Evolutionary conservation across 2,329 filamentous ascomycete species (phyloP).

Genomic region (Seiridium cupressi): DNA sequence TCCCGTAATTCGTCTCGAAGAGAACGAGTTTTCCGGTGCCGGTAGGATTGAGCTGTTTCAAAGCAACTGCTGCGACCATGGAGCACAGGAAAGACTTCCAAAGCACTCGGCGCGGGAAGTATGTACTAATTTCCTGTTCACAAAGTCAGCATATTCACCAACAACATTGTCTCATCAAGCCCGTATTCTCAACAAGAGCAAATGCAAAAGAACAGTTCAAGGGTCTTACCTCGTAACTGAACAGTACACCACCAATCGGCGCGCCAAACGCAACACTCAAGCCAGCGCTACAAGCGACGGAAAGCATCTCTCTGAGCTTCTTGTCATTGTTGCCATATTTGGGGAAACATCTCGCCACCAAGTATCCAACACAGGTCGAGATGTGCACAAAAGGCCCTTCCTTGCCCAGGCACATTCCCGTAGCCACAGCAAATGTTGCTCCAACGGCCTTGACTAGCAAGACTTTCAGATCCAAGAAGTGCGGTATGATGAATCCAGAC

Average conservation of each 20-base stretch:
- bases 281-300: slow-evolving; percentile 55
- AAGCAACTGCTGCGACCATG: slow-evolving; percentile 44
- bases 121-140: slow-evolving; percentile 53
- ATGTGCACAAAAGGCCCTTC: slow-evolving; percentile 64
- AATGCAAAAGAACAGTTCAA: neutral
- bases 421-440: slow-evolving; percentile 55
- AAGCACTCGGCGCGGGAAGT: slow-evolving; percentile 54
- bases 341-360: slow-evolving; percentile 48
- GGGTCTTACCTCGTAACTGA: slow-evolving; percentile 47
- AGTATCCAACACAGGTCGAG: slow-evolving; percentile 54
- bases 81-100: slow-evolving; percentile 60
- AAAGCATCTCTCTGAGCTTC: slow-evolving; percentile 57
- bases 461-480: slow-evolving; percentile 1
- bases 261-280: slow-evolving; percentile 61
- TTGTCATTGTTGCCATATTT: slow-evolving; percentile 57
- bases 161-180: neutral
- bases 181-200: neutral
- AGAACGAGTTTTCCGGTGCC: slow-evolving; percentile 59
- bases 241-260: slow-evolving; percentile 60
- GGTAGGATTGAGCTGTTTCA: slow-evolving; percentile 57
- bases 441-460: slow-evolving; percentile 19
- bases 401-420: slow-evolving; percentile 60
- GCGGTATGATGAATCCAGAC: neutral
- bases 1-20: slow-evolving; percentile 59
- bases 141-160: neutral